A percentile compares a stretch with the other conserved stretches of the same genome.
phyloP scores from a whole-genome alignment of 306 rosid species.

The Trifolium dubium region DNA sequence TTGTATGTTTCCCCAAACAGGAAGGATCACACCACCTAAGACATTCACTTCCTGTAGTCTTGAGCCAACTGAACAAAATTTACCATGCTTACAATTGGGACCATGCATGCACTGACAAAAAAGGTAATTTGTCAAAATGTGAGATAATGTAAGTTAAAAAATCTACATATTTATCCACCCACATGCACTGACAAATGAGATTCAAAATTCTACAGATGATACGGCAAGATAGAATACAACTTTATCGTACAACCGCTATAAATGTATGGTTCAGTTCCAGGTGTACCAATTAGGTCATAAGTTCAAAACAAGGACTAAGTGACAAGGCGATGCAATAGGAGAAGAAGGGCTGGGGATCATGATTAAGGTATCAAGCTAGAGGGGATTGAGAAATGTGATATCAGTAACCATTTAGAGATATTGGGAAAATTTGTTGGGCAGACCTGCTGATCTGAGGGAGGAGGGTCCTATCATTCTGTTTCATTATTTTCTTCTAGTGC shows the following conservation, averaged over 20 bases:
- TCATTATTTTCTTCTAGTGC: neutral
- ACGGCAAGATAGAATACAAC: conserved; percentile 13
- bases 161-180: neutral
- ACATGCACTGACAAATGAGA: neutral
- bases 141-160: conserved; percentile 26
- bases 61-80: conserved; percentile 86
- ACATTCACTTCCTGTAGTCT: conserved; percentile 94
- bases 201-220: conserved; percentile 1
- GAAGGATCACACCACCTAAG: conserved; percentile 93
- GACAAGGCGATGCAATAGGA: neutral
- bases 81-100: conserved; percentile 88
- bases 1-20: conserved; percentile 94
- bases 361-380: neutral
- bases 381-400: neutral
- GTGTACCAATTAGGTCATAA: neutral
- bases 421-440: neutral
- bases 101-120: conserved; percentile 97
- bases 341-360: neutral
- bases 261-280: neutral
- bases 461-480: neutral
- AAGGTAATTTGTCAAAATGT: conserved; percentile 37
- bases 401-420: neutral
- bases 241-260: neutral
- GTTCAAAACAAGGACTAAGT: conserved; percentile 17
- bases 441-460: neutral